A percentile compares a stretch with the other conserved stretches of the same genome.
Conservation (phyloP, 768 basidiomycete species). For the Podaxis rugospora region DNA sequence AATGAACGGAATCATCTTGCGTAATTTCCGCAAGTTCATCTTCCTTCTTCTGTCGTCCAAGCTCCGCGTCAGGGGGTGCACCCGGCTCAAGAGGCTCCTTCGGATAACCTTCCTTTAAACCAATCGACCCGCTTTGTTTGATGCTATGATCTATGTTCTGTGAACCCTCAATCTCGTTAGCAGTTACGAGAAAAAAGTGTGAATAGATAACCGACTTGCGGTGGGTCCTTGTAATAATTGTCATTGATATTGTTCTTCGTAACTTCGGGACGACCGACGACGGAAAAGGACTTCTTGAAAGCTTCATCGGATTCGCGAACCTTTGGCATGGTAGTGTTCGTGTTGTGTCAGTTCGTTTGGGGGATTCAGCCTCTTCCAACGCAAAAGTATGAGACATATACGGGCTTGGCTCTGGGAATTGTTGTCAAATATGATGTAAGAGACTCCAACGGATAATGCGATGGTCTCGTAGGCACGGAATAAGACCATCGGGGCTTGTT, state of each 20-base stretch:
- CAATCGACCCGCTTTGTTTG: not conserved
- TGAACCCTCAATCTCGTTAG: not conserved
- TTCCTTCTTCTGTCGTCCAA: conserved; percentile 4
- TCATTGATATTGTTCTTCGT: conserved; percentile 21
- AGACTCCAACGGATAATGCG: not conserved
- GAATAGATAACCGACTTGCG: conserved; percentile 14
- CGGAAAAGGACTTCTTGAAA: conserved; percentile 20
- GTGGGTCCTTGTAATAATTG: conserved; percentile 18
- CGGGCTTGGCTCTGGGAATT: not conserved
- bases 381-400: conserved; percentile 1
- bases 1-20: conserved; percentile 6
- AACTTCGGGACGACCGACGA: conserved; percentile 16
- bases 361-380: not conserved
- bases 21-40: conserved; percentile 1
- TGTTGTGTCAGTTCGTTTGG: conserved; percentile 1
- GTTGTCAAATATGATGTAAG: conserved; percentile 1
- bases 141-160: conserved; percentile 1
- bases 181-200: not conserved
- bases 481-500: not conserved
- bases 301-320: conserved; percentile 16
- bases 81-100: conserved; percentile 8
- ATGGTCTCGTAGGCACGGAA: not conserved
- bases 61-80: conserved; percentile 1
- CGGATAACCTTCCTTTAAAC: not conserved
- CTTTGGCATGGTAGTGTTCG: conserved; percentile 13